These are phyloP conservation scores for Venturia aucupariae DNA, from an alignment of 2,329 filamentous ascomycete genomes.

Conservation along the genomic window DNA sequence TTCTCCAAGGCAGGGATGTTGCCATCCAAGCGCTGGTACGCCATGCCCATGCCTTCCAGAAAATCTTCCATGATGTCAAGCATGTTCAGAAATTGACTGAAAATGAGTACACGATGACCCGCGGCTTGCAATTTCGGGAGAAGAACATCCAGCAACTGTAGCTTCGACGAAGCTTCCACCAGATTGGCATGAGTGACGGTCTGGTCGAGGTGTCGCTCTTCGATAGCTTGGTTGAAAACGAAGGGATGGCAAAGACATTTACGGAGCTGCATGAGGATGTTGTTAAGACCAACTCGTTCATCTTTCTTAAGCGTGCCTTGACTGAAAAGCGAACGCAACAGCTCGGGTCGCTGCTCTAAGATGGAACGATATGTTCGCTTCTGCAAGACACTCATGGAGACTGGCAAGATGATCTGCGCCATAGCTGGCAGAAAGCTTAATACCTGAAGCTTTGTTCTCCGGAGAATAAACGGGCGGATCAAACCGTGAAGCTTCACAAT, in stretches of 20 bases:
- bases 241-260: constrained; percentile 96
- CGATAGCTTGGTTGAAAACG: constrained; percentile 81
- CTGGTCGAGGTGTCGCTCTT: constrained; percentile 61
- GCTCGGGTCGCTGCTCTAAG: constrained; percentile 76
- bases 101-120: constrained; percentile 86
- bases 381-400: constrained; percentile 91
- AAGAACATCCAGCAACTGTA: constrained; percentile 74
- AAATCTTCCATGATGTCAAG: constrained; percentile 89
- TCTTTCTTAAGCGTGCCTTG: constrained; percentile 50
- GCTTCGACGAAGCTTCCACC: constrained; percentile 83
- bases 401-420: constrained; percentile 87
- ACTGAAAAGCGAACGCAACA: constrained; percentile 79
- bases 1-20: constrained; percentile 71
- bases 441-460: constrained; percentile 82
- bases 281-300: constrained; percentile 77
- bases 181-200: constrained; percentile 66
- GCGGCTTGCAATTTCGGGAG: constrained; percentile 76
- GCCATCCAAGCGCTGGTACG: constrained; percentile 80
- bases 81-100: constrained; percentile 89
- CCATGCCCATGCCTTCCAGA: constrained; percentile 61
- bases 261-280: constrained; percentile 88
- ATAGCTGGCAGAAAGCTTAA: constrained; percentile 87
- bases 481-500: constrained; percentile 71
- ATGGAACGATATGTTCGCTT: constrained; percentile 94
- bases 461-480: constrained; percentile 63